Percentiles rank a stretch among this genome's conserved stretches.
Evolutionary conservation across 2,329 filamentous ascomycete genomes (phyloP).

Genomic region (Aurifilum marmelostoma): DNA sequence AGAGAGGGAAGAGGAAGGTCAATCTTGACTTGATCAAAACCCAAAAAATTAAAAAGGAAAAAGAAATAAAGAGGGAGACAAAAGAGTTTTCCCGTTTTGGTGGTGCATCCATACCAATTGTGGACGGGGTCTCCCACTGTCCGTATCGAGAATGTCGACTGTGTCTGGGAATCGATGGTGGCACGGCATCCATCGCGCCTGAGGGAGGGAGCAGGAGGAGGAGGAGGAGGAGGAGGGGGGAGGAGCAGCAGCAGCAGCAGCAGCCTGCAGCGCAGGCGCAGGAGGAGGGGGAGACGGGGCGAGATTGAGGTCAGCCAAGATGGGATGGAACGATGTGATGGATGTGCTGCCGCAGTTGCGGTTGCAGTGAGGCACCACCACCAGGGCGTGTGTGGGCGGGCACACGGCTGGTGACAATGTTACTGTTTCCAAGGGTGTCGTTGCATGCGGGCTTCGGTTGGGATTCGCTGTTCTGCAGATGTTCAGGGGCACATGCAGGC

Average conservation of each 20-base stretch:
- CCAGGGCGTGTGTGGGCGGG: background rate
- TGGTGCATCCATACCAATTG: constrained; percentile 6
- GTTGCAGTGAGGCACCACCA: background rate
- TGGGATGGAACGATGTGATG: background rate
- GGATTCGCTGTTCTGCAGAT: background rate
- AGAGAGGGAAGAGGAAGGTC: background rate
- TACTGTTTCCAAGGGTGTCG: background rate
- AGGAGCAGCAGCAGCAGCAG: background rate
- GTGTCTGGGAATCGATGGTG: constrained; percentile 31
- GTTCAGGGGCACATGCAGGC: constrained; percentile 11
- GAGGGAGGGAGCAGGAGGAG: background rate
- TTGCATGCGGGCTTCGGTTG: background rate
- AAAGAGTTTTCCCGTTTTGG: background rate
- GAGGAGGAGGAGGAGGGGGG: background rate
- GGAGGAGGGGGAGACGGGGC: background rate
- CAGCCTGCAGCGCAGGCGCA: constrained; percentile 1
- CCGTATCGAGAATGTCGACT: constrained; percentile 31
- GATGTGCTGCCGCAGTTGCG: background rate
- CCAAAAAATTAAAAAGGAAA: background rate
- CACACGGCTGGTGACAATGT: background rate
- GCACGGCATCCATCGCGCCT: constrained; percentile 29
- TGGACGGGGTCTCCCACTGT: constrained; percentile 22
- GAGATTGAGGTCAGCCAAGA: background rate
- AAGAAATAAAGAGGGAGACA: background rate
- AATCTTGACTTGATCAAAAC: background rate